Conservation (phyloP, 2,329 filamentous ascomycete species). For the Colletotrichum sp. region DNA sequence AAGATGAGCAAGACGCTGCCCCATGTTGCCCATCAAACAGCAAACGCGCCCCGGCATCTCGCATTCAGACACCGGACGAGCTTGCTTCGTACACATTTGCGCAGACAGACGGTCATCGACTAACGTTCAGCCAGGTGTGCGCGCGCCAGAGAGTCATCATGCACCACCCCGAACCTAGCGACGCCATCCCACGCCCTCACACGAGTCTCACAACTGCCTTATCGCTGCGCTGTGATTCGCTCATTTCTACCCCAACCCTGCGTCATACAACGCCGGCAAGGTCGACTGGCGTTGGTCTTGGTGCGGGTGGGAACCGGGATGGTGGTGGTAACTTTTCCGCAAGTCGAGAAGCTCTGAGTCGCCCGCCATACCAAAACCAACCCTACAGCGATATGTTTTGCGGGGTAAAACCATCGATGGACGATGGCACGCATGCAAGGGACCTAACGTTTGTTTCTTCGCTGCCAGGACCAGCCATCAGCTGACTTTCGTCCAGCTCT, state of each 20-base stretch:
- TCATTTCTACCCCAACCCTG: not conserved
- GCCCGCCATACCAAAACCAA: not conserved
- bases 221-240: conserved; percentile 15
- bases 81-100: not conserved
- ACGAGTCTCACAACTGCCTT: conserved; percentile 12
- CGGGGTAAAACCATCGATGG: conserved; percentile 11
- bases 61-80: not conserved
- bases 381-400: not conserved
- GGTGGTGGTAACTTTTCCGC: not conserved
- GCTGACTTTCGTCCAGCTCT: not conserved
- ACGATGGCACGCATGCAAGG: not conserved
- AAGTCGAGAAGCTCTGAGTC: conserved; percentile 2
- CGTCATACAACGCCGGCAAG: conserved; percentile 15
- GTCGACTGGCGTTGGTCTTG: conserved; percentile 3
- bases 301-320: conserved; percentile 12
- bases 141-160: conserved; percentile 7
- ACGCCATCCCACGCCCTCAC: conserved; percentile 7
- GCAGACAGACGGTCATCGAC: not conserved
- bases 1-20: not conserved
- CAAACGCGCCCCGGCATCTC: not conserved
- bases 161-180: conserved; percentile 9
- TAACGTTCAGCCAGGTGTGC: not conserved
- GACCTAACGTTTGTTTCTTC: not conserved
- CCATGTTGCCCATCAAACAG: not conserved
- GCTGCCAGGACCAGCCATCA: not conserved